Evolutionary conservation across 176 grass and related monocot species (phyloP).

Genomic region (Phyllostachys edulis): DNA sequence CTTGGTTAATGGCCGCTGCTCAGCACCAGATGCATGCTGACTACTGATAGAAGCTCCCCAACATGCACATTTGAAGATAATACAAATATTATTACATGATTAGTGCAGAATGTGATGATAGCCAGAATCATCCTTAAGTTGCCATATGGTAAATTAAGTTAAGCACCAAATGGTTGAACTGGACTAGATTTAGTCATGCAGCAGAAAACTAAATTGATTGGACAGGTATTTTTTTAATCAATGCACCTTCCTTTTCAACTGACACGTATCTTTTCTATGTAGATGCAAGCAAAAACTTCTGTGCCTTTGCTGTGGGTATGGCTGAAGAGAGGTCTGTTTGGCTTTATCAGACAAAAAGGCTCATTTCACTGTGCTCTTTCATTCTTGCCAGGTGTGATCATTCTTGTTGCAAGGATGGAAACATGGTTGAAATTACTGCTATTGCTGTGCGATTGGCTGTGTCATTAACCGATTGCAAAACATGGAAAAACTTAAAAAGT

Average conservation of each 20-base stretch:
- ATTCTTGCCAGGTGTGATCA: slow-evolving; percentile 73
- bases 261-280: slow-evolving; percentile 43
- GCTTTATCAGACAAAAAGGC: slow-evolving; percentile 77
- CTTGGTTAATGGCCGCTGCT: not conserved
- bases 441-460: slow-evolving; percentile 77
- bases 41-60: not conserved
- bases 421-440: slow-evolving; percentile 50
- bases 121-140: not conserved
- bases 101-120: slow-evolving; percentile 12
- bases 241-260: slow-evolving; percentile 9
- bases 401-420: slow-evolving; percentile 48
- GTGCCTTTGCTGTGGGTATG: slow-evolving; percentile 61
- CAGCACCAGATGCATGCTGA: slow-evolving; percentile 12
- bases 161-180: not conserved
- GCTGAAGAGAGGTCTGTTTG: slow-evolving; percentile 79
- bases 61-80: not conserved
- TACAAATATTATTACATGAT: not conserved
- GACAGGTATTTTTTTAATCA: not conserved
- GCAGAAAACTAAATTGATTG: not conserved
- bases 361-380: slow-evolving; percentile 80
- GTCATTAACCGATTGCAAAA: slow-evolving; percentile 81
- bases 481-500: slow-evolving; percentile 67
- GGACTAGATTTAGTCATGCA: not conserved
- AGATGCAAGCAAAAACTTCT: slow-evolving; percentile 81
- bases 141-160: not conserved